Evolutionary conservation across 2,329 filamentous ascomycete species (phyloP), one percentile per base, ranked within the genome.

Genomic region (Endocalyx cinctus): DNA sequence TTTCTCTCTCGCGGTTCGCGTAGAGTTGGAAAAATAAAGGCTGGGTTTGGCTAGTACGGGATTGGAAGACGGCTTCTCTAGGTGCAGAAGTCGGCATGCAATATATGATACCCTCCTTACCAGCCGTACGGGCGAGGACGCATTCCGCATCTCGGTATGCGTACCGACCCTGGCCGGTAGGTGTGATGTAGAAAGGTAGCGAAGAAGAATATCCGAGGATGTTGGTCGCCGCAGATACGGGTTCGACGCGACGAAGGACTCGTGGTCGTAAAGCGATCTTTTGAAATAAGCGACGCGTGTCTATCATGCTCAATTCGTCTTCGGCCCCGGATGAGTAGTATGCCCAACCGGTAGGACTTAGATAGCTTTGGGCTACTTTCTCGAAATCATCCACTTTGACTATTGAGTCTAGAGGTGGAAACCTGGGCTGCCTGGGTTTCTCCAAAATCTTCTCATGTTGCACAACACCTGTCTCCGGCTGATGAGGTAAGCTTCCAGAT

Each of bases 11-110:
- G 2, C 60, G 60, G 52, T 74, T 72, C 35, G 74, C 70, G 49
- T 77, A 76, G 11, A 77, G 55, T 41, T 77, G 72, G 52, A 74
- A 70, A 47, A 74, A 69, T 53, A 73, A 70, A 12, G 61, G 61
- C 36, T 62, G 44, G 4, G 38, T 29, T 1, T 42, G 31, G 0
- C 20, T 19, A 5, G 26, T 18, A 14, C 36, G 29, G 12, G 27
- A 38, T 6, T 34, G 35, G n/a, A 31, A 35, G 11, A 44, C 39
- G 15, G 33, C 36, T 27, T 14, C 29, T 18, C 28, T 33, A 15
- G 26, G 27, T 18, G 12, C 30, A 27, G 16, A 63, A 63, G 2
- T 63, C 54, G n/a, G 54, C 51, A 67, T 64, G 26, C 66, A 66
- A 46, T 73, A 70, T 29, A 74, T 59, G 16, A 77, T 63, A 1